Conservation (phyloP, 495 filamentous ascomycete genomes). For the Thozetella sp. region DNA sequence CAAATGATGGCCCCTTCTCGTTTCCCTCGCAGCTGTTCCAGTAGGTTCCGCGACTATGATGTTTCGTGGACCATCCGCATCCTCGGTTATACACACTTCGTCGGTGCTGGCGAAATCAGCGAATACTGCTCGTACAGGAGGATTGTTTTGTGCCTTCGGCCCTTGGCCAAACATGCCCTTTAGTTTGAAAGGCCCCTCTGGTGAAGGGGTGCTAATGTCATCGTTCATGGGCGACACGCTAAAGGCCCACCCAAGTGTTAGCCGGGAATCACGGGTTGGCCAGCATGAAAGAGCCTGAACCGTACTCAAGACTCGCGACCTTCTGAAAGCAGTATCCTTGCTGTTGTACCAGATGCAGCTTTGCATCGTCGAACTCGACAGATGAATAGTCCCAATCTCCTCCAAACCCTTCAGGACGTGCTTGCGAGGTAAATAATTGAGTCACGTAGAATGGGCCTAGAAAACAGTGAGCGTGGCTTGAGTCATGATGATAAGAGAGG, state of each 20-base stretch:
- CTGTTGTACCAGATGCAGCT: not conserved
- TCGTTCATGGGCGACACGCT: not conserved
- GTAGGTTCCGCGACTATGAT: no score
- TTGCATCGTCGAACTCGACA: not conserved
- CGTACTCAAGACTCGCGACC: not conserved
- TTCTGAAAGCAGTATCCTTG: not conserved
- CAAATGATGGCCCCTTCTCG: no score
- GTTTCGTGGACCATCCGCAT: no score
- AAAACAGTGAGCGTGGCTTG: not conserved
- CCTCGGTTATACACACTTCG: no score
- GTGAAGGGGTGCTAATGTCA: not conserved
- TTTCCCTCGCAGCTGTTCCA: no score
- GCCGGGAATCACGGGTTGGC: no score
- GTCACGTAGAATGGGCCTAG: not conserved
- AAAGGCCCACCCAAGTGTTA: no score
- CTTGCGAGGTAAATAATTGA: not conserved
- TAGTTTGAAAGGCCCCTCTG: not conserved
- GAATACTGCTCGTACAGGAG: no score
- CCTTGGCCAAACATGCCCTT: no score
- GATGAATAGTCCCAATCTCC: not conserved
- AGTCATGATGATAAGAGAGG: not conserved
- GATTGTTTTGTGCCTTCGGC: no score
- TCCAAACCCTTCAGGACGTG: not conserved
- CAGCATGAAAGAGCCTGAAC: no score
- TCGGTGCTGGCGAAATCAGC: no score